Evolutionary conservation across 768 basidiomycete species (phyloP), one percentile per base, ranked within the genome.

Genomic region (Tricholoma saponaceum): DNA sequence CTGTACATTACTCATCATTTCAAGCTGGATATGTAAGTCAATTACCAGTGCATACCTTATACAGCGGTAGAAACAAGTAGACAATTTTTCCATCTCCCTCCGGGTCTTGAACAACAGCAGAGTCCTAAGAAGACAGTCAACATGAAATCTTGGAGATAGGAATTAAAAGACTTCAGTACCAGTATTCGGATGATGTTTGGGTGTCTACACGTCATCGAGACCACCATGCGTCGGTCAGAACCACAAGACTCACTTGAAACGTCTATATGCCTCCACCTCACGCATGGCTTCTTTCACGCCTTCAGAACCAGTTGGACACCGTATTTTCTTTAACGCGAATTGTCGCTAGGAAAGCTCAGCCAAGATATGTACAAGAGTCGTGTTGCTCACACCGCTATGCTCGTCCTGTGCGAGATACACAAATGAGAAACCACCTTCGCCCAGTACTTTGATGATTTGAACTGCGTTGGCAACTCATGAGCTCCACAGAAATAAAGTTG

Each of bases 281-380:
- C 85, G 79, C 90, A 93, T 87, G 4, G 86, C 91, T 68, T 93
- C 92, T 66, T 89, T 88, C 56, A 98, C 93, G 9, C 87, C 88
- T 55, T 96, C 94, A 5, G 83, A 77, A 7, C 93, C 93, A 41
- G 88, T 89, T 1, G 92, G 93, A 78, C 94, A 95, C 44, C 94
- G 82, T 68, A 97, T 95, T 75, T 97, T 98, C 79, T 99, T 99
- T 60, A 99, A 77, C 0, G 97, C 97, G 65, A 96, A 98, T 78
- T 92, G 85, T 61, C 95, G 82, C 83, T 94, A 71, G 0, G 67
- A 65, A 56, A 14, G 51, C 39, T 30, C 47, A 35, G 23, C 25
- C 50, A 33, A 43, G 18, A 18, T 18, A 30, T 16, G 18, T 41
- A 52, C 37, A 56, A 37, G 44, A 51, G 25, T 47, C 6, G 20